Base-by-base conservation (phyloP, 441 rosid genomes). In the Pelargonium myrrhifolium region DNA sequence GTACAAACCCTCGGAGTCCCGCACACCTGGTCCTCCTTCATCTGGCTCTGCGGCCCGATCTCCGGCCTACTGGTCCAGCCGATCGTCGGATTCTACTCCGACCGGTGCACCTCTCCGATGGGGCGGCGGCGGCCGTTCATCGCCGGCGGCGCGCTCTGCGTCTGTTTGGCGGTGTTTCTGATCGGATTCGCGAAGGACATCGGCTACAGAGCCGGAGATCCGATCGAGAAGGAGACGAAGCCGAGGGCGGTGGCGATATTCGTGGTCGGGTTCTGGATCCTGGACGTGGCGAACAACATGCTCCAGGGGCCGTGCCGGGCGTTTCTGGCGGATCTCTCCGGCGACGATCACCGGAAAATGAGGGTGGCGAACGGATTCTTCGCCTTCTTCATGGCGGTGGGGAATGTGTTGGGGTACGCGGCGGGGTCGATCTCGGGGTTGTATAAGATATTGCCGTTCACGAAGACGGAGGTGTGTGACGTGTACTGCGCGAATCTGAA, bases 321-420 rank as follows among this genome's bases (percentile, higher is more conserved):
- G 0, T 69, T 90, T 12, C 83, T 93, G 21, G 98, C 97, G 9
- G 98, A 93, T 66, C 78, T 93, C 4, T 78, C 98, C 1, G 96
- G 85, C 0, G 61, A 68, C 2, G 76, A 76, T 74, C 86, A 89
- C 4, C 80, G 58, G 66, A 87, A 79, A 72, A 89, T 84, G 45
- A 74, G 96, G 1, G 60, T 72, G 0, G 91, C 97, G 1, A 93
- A 90, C 77, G 78, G 88, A 0, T 73, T 83, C 60, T 89, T 78
- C 75, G 81, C 96, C 6, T 93, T 93, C 73, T 93, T 93, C 82
- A 93, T 90, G 98, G 98, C 98, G 22, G 84, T 93, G 6, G 98
- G 98, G 2, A 87, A 87, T 77, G 86, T 90, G 21, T 80, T 87
- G 3, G 98, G 98, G 8, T 90, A 64, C 75, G 95, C 92, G 43